A percentile compares a stretch with the other conserved stretches of the same genome.
Conservation (phyloP, 305 asterid species). For the Coffea humblotiana region DNA sequence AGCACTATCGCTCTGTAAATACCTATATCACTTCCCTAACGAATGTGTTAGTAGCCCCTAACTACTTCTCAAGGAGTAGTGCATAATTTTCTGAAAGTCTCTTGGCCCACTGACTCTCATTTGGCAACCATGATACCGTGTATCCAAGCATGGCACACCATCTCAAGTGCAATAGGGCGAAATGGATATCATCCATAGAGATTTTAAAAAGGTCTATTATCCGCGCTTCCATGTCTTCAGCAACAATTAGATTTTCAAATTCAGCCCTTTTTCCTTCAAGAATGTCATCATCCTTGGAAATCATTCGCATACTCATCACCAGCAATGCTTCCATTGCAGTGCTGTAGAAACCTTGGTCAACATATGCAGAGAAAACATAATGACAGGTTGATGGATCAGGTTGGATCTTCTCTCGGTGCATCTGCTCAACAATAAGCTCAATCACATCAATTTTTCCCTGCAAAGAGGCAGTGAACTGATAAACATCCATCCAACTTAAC, state of each 20-base stretch:
- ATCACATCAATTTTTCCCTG: slow-evolving; percentile 76
- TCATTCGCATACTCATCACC: slow-evolving; percentile 78
- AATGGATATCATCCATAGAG: slow-evolving; percentile 40
- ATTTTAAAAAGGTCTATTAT: slow-evolving; percentile 52
- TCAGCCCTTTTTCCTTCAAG: slow-evolving; percentile 44
- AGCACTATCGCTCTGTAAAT: not conserved
- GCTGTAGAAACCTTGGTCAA: slow-evolving; percentile 44
- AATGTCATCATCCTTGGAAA: slow-evolving; percentile 46
- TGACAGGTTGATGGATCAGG: slow-evolving; percentile 83
- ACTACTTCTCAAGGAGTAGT: slow-evolving; percentile 8
- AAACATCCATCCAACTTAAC: slow-evolving; percentile 4
- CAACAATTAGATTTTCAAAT: slow-evolving; percentile 51
- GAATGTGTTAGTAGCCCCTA: not conserved
- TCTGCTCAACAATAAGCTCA: slow-evolving; percentile 67
- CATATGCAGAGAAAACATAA: slow-evolving; percentile 64
- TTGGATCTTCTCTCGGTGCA: slow-evolving; percentile 65
- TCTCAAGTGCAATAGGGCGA: slow-evolving; percentile 68
- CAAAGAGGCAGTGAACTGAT: slow-evolving; percentile 10
- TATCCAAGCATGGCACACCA: slow-evolving; percentile 61
- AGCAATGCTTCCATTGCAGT: slow-evolving; percentile 92
- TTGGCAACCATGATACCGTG: slow-evolving; percentile 61
- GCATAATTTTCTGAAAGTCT: slow-evolving; percentile 48
- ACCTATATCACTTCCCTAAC: not conserved
- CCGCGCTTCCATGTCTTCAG: slow-evolving; percentile 44
- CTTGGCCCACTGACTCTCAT: slow-evolving; percentile 69